Base-by-base conservation (phyloP, 2,329 filamentous ascomycete genomes). In the Nemania sp. region DNA sequence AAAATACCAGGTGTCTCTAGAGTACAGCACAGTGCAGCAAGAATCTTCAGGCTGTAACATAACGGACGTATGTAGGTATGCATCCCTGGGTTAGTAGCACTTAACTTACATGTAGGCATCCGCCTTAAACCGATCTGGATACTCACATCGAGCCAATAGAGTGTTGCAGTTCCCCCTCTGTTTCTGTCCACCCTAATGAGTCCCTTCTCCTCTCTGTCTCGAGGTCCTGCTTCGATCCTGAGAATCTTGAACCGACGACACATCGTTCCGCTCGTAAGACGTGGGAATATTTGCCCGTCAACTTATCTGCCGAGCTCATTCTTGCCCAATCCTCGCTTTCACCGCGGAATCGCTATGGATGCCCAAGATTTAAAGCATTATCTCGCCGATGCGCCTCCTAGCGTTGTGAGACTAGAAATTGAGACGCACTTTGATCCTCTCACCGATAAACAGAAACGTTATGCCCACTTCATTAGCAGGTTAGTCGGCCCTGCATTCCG, bases 361-460 rank as follows among this genome's bases (percentile, higher is more conserved):
- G 72, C 80, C 53, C 73, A 80, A 62, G 83, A 86, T 60, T 76
- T 86, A 59, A 77, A 78, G 71, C 88, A 96, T 69, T 97, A 96
- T 72, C 81, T 96, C 57, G 92, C 94, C 41, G 94, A 99, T 73
- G 86, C 88, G 60, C 94, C 94, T 40, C 94, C 94, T 1, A 89
- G 86, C 43, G 84, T 97, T 52, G 93, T 97, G 54, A 85, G 87
- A 42, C 83, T 99, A 44, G 87, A 91, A 71, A 94, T 97, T 71
- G 91, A 91, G 75, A 89, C 91, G 69, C 93, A 97, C 74, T 99
- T 97, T 66, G 88, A 93, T 50, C 84, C 86, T 30, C 73, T 94
- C 57, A 80, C 75, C 48, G 83, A 89, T 66, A 79, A 88, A 69
- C 84, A 96, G 76, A 91, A 93, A 77, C 86, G 89, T 68, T 97